Conservation (phyloP, 139 green algal species). For the Picochlorum sp. region DNA sequence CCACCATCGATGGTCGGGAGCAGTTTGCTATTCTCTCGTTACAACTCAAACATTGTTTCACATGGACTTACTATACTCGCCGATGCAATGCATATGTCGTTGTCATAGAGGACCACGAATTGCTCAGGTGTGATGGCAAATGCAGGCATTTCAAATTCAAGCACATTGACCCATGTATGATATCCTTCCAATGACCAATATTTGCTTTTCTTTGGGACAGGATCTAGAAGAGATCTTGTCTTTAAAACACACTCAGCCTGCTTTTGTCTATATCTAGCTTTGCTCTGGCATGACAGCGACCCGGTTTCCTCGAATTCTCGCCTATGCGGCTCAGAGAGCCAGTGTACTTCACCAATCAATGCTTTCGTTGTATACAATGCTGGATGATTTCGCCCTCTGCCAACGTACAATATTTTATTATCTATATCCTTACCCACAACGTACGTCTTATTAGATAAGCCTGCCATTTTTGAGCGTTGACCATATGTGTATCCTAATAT, state of each 20-base stretch:
- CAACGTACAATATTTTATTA: conserved; percentile 40
- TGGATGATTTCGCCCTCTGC: conserved; percentile 42
- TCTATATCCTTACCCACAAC: conserved; percentile 65
- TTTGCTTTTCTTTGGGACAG: conserved; percentile 13
- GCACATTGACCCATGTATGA: conserved; percentile 9
- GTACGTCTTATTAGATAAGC: conserved; percentile 38
- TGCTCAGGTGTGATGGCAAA: conserved; percentile 60
- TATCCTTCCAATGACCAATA: neutral
- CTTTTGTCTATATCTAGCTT: conserved; percentile 47
- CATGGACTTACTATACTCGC: conserved; percentile 40
- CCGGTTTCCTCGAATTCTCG: neutral
- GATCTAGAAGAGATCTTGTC: neutral
- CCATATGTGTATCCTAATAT: conserved; percentile 59
- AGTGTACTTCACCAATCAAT: conserved; percentile 37
- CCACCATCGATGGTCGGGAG: too few species aligned
- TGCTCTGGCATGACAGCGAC: conserved; percentile 32
- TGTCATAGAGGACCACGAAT: conserved; percentile 66
- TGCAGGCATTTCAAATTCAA: conserved; percentile 35
- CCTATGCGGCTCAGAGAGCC: conserved; percentile 36
- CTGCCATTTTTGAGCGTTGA: conserved; percentile 59
- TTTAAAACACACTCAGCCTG: conserved; percentile 17
- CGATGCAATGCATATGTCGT: conserved; percentile 53
- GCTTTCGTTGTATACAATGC: conserved; percentile 42
- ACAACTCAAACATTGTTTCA: conserved; percentile 22
- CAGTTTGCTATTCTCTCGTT: too few species aligned